Evolutionary conservation across 1,284 basidiomycete species (phyloP), one percentile per base, ranked within the genome.

Genomic region (Cutaneotrichosporon arboriforme): DNA sequence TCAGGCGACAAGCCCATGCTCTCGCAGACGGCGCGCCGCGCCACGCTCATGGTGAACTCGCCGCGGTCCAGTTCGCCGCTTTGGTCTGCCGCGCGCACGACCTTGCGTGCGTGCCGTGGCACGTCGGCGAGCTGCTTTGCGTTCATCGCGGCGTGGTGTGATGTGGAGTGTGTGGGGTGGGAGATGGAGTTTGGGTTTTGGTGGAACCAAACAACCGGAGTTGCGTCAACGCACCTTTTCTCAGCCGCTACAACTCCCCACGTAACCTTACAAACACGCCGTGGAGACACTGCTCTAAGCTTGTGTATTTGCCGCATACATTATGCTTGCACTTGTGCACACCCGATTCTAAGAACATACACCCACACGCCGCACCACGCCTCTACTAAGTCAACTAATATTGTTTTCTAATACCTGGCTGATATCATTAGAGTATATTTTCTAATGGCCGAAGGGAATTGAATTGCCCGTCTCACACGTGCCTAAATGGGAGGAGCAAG

Each of bases 41-140:
- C 69, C 2, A 42, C 46, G 15, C 31, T 46, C 60, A 70, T 66
- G 1, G 68, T 70, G 50, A 70, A 66, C 40, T 58, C 57, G 4
- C 55, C 62, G 33, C 46, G 20, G 31, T 69, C 67, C 8, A 72
- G 35, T 8, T 57, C 23, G 10, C 67, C 68, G 10, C 58, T 61
- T 46, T 51, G 49, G 13, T 58, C 44, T 2, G 68, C 67, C 4
- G 40, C 36, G 1, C 44, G 9, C 4, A 72, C 64, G 1, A 68
- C 57, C 5, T 37, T 34, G 8, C 20, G 21, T 2, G 57, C 57
- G 14, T 42, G 39, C 8, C 38, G 17, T 15, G 52, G 39, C 1
- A 58, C 37, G 8, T 45, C 23, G 34, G 48, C 47, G 39, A 14
- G 45, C 15, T 43, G 42, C 26, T 44, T 31, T 41, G 42, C 42